A percentile compares a stretch with the other conserved stretches of the same genome.
Conservation (phyloP, 176 grass and related monocot genomes). For the Guadua angustifolia region DNA sequence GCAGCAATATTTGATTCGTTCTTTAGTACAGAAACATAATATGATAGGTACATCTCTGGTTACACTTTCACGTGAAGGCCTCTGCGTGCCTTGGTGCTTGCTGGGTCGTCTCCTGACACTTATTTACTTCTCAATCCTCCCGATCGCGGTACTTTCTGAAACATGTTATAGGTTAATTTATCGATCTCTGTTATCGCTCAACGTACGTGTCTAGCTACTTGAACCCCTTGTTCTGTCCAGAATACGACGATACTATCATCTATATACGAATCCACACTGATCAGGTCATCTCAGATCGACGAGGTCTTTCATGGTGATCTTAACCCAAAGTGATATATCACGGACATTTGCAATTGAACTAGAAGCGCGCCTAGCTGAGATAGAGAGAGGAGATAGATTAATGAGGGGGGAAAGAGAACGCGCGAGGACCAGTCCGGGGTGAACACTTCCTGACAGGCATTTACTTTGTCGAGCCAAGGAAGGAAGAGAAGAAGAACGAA, state of each 20-base stretch:
- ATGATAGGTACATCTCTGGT: background rate
- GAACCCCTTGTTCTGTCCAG: background rate
- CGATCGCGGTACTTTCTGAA: background rate
- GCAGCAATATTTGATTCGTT: background rate
- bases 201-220: background rate
- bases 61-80: background rate
- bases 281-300: background rate
- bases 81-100: background rate
- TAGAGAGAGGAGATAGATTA: background rate
- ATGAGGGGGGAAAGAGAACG: too few species aligned
- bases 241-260: background rate
- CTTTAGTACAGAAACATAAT: background rate
- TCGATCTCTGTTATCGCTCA: background rate
- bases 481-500: slow-evolving; percentile 29
- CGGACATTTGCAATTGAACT: background rate
- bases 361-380: background rate
- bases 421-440: background rate
- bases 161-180: background rate
- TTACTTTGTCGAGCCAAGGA: slow-evolving; percentile 50
- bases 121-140: background rate
- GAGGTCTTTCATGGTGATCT: background rate
- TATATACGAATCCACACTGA: background rate
- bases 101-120: background rate
- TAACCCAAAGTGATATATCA: background rate
- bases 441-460: slow-evolving; percentile 36